Evolutionary conservation across 345 rosid species (phyloP), one percentile per base, ranked within the genome.

Genomic region (Pelargonium nanum): DNA sequence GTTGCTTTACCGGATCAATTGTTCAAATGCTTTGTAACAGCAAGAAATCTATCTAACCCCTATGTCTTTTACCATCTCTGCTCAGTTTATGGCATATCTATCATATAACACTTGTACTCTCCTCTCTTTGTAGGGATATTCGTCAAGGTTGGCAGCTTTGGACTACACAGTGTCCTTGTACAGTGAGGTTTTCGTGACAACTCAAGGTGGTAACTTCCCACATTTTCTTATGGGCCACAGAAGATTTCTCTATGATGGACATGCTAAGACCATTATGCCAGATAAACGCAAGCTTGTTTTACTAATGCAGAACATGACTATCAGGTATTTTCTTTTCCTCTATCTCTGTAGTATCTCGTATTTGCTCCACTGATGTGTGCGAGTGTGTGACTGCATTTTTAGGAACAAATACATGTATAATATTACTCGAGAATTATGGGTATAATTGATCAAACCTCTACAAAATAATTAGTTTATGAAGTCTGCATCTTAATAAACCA

Each of bases 181-280:
- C 55, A 92, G 98, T 57, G 95, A 92, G 76, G 89, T 87, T 25
- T 92, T 89, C 62, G 89, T 85, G 65, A 85, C 96, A 60, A 89
- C 96, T 68, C 98, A 92, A 58, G 96, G 96, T 25, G 96, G 98
- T 61, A 92, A 89, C 75, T 89, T 92, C 74, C 96, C 98, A 5
- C 96, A 92, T 75, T 89, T 92, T 71, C 68, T 89, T 67, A 92
- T 89, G 95, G 98, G 98, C 40, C 98, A 92, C 64, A 81, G 95
- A 21, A 81, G 95, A 78, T 92, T 87, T 66, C 81, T 92, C 53
- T 85, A 79, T 25, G 81, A 76, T 57, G 96, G 97, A 59, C 98
- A 92, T 74, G 84, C 97, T 2, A 91, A 86, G 77, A 91, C 96
- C 28, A 75, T 91, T 65, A 87, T 69, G 59, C 98, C 96, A 8